Evolutionary conservation across 176 grass and related monocot genomes (phyloP).

Genomic region (Poa annua): DNA sequence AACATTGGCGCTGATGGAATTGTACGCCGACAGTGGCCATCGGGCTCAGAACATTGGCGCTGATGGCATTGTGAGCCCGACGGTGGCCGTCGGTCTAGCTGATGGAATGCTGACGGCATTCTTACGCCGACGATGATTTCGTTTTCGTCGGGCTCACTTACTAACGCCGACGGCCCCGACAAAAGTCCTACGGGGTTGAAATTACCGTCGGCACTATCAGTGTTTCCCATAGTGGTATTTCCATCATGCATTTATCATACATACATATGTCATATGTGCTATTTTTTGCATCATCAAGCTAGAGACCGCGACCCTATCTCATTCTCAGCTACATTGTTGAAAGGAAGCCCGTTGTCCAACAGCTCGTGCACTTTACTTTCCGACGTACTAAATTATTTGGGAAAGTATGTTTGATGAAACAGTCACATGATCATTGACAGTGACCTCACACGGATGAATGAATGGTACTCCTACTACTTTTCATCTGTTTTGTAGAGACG

Average conservation of each 20-base stretch:
- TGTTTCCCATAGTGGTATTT: too few relatives aligned
- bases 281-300: slow-evolving; percentile 2
- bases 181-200: too few relatives aligned
- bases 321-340: background rate
- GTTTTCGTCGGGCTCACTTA: too few relatives aligned
- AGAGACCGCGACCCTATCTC: background rate
- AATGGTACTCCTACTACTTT: background rate
- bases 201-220: too few relatives aligned
- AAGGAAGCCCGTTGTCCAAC: background rate
- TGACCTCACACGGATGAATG: background rate
- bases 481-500: background rate
- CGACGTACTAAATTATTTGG: background rate
- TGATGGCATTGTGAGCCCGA: too few relatives aligned
- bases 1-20: too few relatives aligned
- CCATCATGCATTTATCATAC: background rate
- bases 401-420: background rate
- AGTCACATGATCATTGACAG: slow-evolving; percentile 4
- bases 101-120: too few relatives aligned
- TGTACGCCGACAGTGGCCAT: too few relatives aligned
- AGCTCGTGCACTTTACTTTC: background rate
- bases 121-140: too few relatives aligned
- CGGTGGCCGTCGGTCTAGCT: too few relatives aligned
- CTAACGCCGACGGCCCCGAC: too few relatives aligned
- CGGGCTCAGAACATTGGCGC: too few relatives aligned
- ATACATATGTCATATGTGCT: background rate